These are phyloP conservation scores for Eimeria falciformis DNA, from an alignment of 169 alveolate species.

Conservation along the genomic window DNA sequence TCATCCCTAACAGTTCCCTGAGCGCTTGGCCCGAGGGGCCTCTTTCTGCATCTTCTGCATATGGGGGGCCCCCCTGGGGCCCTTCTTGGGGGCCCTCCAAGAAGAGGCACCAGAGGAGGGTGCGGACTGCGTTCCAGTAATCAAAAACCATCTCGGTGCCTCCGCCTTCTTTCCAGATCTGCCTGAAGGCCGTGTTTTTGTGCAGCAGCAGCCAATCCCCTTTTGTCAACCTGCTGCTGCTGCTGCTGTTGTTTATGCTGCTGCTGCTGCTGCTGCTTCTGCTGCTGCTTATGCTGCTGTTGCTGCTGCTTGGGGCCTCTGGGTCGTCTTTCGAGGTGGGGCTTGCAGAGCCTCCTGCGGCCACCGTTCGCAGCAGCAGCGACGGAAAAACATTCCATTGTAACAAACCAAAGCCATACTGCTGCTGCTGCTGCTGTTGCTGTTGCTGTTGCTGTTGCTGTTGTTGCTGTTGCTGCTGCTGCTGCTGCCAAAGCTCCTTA, in stretches of 20 bases:
- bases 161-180: constrained; percentile 1
- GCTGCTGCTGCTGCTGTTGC: constrained; percentile 47
- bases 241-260: background rate
- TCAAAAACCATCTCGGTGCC: constrained; percentile 14
- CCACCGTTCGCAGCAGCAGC: constrained; percentile 39
- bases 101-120: background rate
- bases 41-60: constrained; percentile 13
- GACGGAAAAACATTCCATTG: constrained; percentile 10
- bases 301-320: background rate
- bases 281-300: background rate
- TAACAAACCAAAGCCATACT: constrained; percentile 45
- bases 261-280: constrained; percentile 1
- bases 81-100: constrained; percentile 11
- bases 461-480: constrained; percentile 46
- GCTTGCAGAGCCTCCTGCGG: background rate
- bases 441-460: background rate
- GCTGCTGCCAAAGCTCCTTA: background rate
- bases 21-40: background rate
- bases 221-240: background rate
- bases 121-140: constrained; percentile 13
- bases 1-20: constrained; percentile 1
- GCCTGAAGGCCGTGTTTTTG: constrained; percentile 3
- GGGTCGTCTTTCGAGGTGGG: background rate
- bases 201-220: constrained; percentile 69
- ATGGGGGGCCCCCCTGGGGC: constrained; percentile 11